Conservation (phyloP, 768 basidiomycete genomes). For the Leccinum broughii region DNA sequence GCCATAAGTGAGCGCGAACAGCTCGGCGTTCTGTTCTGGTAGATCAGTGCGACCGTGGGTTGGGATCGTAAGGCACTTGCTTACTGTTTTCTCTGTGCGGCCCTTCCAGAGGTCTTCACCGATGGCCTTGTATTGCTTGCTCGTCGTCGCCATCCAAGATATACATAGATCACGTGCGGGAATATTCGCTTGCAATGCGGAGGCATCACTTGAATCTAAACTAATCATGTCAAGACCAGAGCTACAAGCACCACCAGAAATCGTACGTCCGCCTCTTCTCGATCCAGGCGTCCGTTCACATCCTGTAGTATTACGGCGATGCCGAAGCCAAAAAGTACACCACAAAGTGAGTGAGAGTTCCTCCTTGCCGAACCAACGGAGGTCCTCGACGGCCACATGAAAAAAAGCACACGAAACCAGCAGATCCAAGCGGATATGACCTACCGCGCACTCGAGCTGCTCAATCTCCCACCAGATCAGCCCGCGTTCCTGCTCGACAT, state of each 20-base stretch:
- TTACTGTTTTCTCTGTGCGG: constrained; percentile 91
- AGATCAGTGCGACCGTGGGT: constrained; percentile 19
- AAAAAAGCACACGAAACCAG: constrained; percentile 91
- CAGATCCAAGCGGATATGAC: constrained; percentile 98
- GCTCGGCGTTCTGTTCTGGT: constrained; percentile 81
- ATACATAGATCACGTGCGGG: constrained; percentile 28
- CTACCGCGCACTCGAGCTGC: constrained; percentile 87
- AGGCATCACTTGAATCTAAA: not conserved
- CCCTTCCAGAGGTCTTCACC: constrained; percentile 97
- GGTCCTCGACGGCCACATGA: constrained; percentile 17
- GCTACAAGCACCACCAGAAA: constrained; percentile 85
- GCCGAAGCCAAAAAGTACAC: constrained; percentile 96
- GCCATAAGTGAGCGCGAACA: constrained; percentile 96
- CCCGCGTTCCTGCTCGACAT: constrained; percentile 91
- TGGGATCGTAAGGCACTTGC: constrained; percentile 30
- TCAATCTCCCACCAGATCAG: constrained; percentile 77
- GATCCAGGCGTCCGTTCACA: not conserved
- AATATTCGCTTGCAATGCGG: not conserved
- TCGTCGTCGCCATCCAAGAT: constrained; percentile 61
- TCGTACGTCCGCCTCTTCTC: constrained; percentile 50
- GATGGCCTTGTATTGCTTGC: constrained; percentile 83
- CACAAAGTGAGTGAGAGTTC: constrained; percentile 63
- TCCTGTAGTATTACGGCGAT: constrained; percentile 92
- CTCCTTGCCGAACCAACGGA: not conserved
- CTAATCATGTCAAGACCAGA: constrained; percentile 83